Evolutionary conservation across 176 grass and related monocot genomes (phyloP), one percentile per base, ranked within the genome.

Genomic region (Bothriochloa decipiens): DNA sequence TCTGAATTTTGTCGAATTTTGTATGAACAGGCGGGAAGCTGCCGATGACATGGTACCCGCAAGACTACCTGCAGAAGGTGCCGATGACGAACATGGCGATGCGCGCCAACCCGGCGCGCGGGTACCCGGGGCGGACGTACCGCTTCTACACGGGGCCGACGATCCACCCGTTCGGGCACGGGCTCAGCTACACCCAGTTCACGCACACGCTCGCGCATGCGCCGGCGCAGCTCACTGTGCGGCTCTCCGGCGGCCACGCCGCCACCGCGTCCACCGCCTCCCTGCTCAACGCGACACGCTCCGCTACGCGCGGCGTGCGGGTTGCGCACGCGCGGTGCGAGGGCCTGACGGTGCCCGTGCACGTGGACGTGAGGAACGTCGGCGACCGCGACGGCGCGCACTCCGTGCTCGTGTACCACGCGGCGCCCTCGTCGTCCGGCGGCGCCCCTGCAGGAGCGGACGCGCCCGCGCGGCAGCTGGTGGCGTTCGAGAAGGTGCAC

Each of bases 1-100:
- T 15, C 26, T 35, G 39, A 40, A 40, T 40, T 37, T 37, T 37
- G 36, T 37, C 5, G 36, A 37, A 37, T 37, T 37, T 82, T 14
- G 25, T n/a, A 52, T 52, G 16, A 20, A 53, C 46, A 97, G 93
- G 96, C 13, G 96, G 93, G 52, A 98, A 93, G 87, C 83, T 95
- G 2, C 87, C 96, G 16, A 79, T 98, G 91, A 98, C 96, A 12
- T 98, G 96, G 96, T 98, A 98, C 82, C 93, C 89, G 0, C 84
- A 95, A 65, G 82, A 81, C 1, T 98, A 93, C 57, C 76, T 98
- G 26, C 70, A 72, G 12, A 95, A 89, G 77, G 93, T 87, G 6
- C 74, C 93, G 0, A 95, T 98, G 96, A 95, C 96, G 27, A 69
- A 90, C 82, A 98, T 95, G 93, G 86, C 78, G 49, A 98, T 98